phyloP scores from a whole-genome alignment of 140 eudicot genomes.

The Bidens hawaiensis region DNA sequence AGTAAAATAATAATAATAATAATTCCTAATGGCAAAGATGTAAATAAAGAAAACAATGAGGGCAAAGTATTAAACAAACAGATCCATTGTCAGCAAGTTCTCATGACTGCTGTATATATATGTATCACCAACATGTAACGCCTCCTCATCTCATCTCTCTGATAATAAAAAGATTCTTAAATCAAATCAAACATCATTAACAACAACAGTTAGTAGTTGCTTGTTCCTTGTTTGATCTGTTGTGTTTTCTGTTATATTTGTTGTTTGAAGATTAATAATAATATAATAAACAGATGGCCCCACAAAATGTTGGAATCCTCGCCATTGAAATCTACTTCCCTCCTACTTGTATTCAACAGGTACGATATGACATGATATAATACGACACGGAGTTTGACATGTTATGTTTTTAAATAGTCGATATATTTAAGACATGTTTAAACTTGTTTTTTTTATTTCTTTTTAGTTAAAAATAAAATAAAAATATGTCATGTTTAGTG shows the following conservation, averaged over 20 bases:
- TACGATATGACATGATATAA: slow-evolving; percentile 4
- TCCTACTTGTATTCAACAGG: slow-evolving; percentile 97
- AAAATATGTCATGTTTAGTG: too few relatives aligned
- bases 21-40: background rate
- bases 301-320: slow-evolving; percentile 87
- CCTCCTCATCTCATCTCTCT: slow-evolving; percentile 19
- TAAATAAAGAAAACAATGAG: background rate
- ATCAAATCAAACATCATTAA: slow-evolving; percentile 11
- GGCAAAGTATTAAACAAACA: background rate
- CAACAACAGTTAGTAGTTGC: background rate
- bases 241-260: slow-evolving; percentile 1
- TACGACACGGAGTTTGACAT: too few relatives aligned
- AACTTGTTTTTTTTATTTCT: too few relatives aligned
- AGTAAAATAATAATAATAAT: background rate
- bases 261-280: background rate
- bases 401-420: background rate
- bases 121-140: slow-evolving; percentile 29
- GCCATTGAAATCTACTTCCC: slow-evolving; percentile 98
- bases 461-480: too few relatives aligned
- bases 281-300: slow-evolving; percentile 42
- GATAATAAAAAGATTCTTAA: slow-evolving; percentile 10
- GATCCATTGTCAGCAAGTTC: slow-evolving; percentile 21
- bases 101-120: slow-evolving; percentile 30
- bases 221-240: slow-evolving; percentile 20
- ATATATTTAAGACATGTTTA: too few relatives aligned